These are phyloP conservation scores for Xylaria sp. DNA, from an alignment of 2,329 filamentous ascomycete genomes.

Conservation along the genomic window DNA sequence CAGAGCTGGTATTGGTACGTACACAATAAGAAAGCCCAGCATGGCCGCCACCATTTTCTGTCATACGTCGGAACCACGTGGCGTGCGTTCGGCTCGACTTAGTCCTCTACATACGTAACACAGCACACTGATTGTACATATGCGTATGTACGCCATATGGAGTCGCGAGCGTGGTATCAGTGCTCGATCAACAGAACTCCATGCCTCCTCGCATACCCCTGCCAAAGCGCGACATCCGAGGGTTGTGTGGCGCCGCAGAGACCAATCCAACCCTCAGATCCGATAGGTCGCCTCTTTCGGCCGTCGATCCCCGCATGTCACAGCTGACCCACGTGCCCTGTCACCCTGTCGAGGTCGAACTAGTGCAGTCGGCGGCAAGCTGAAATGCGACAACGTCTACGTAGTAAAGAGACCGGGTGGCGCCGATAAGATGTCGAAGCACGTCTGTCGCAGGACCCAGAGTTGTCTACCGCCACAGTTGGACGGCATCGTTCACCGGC, in stretches of 20 bases:
- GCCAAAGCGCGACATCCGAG: neutral
- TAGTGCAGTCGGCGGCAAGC: neutral
- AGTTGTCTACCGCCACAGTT: neutral
- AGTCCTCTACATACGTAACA: neutral
- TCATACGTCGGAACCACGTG: conserved; percentile 6
- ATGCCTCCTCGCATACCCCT: neutral
- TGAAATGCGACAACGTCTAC: conserved; percentile 5
- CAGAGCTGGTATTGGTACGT: neutral
- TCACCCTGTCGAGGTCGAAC: neutral
- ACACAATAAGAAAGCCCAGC: neutral
- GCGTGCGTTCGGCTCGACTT: neutral
- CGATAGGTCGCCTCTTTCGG: neutral
- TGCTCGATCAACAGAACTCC: neutral
- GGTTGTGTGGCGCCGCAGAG: neutral
- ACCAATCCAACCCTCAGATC: neutral
- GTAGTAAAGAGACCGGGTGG: conserved; percentile 12
- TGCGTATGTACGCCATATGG: neutral
- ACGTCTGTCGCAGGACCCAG: neutral
- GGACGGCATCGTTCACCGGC: neutral
- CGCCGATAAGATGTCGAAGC: neutral
- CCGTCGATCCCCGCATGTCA: neutral
- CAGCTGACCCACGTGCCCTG: conserved; percentile 3
- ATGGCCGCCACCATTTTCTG: neutral
- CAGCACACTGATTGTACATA: neutral
- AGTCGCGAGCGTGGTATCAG: neutral